Base-by-base conservation (phyloP, 2,329 filamentous ascomycete species). In the Alternaria arborescens region DNA sequence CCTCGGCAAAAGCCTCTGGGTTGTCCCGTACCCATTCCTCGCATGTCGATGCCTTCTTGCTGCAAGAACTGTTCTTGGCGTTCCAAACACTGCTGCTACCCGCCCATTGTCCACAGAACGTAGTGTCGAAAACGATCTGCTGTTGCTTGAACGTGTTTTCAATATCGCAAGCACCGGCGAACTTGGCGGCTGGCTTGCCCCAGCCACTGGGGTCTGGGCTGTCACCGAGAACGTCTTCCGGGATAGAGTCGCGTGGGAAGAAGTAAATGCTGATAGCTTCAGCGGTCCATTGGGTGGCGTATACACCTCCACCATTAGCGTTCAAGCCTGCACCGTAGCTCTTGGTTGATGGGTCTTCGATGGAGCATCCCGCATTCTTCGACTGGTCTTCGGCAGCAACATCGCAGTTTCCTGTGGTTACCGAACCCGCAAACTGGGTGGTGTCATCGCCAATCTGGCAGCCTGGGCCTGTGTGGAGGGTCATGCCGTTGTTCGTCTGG, bases 71-170 rank as follows among this genome's bases (percentile, higher is more conserved):
- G 38, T 10, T 11, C 18, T 1, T 41, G 32, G 77, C 72, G 50
- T 73, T 71, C 89, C 91, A 97, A 34, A 89, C 87, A 42, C 81
- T 76, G 24, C 92, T 92, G 2, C 41, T 58, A n/a, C 69, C 69
- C 8, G 93, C 93, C 93, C 93, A 97, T 73, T 90, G 87, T 20
- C 94, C 94, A 78, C 94, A 97, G 77, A 97, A 92, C 6, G 91
- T 91, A 1, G 89, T 95, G 79, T 94, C 88, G 78, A 95, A 89
- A 65, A 94, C 86, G 65, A 97, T 88, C 69, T 89, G 86, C 81
- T 97, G 86, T 61, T 90, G 79, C 61, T 82, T 81, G 81, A 97
- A 96, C 77, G 89, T 85, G 1, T 79, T 66, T 61, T 88, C 82
- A 65, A 97, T 90, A 69, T 94, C 81, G 79, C 94, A 97, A 8